A percentile compares a stretch with the other conserved stretches of the same genome.
Evolutionary conservation across 2,329 filamentous ascomycete species (phyloP).

Genomic region (Clonostachys sp.): DNA sequence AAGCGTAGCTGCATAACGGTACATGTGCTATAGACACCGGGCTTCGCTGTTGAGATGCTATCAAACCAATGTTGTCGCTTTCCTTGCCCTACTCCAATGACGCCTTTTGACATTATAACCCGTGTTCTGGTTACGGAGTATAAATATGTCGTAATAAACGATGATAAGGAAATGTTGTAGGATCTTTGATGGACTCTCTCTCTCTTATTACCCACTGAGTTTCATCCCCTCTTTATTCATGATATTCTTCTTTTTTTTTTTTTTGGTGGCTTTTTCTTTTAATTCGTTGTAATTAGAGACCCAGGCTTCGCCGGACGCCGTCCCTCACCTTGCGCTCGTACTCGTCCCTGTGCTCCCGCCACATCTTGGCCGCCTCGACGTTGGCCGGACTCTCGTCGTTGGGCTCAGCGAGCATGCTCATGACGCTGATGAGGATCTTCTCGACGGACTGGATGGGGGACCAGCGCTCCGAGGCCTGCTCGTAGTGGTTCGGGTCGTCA

Average conservation of each 20-base stretch:
- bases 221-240: not conserved
- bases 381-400: constrained; percentile 97
- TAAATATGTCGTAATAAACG: too few species aligned
- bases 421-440: constrained; percentile 94
- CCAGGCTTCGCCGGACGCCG: constrained; percentile 74
- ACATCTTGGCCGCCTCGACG: constrained; percentile 94
- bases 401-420: constrained; percentile 96
- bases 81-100: not conserved
- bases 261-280: not conserved
- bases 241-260: not conserved
- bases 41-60: too few species aligned
- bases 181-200: not conserved
- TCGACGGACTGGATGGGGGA: constrained; percentile 95
- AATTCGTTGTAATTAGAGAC: constrained; percentile 44
- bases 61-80: not conserved
- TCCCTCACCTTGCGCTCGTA: constrained; percentile 85
- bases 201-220: not conserved
- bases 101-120: constrained; percentile 6
- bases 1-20: too few species aligned
- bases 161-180: too few species aligned
- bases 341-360: constrained; percentile 76
- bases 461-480: constrained; percentile 93
- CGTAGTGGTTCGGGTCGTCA: constrained; percentile 97
- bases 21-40: too few species aligned
- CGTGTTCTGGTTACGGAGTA: constrained; percentile 4